Conservation (phyloP, 257 asterid genomes). For the Mentha longifolia region DNA sequence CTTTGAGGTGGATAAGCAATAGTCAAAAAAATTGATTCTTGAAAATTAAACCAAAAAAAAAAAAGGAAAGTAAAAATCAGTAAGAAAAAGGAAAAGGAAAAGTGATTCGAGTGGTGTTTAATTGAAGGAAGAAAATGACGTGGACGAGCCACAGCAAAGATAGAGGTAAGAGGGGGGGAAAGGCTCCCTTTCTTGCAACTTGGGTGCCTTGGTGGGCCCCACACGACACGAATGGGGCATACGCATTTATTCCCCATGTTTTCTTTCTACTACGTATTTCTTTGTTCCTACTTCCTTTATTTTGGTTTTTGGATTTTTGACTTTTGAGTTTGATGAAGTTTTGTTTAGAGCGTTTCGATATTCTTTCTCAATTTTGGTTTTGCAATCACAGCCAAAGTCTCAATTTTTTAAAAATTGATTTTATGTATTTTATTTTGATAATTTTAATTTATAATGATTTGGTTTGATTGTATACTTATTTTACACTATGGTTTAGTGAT, state of each 20-base stretch:
- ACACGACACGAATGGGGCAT: not conserved
- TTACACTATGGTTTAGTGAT: no score
- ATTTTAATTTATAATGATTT: no score
- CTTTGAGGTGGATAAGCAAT: conserved; percentile 1
- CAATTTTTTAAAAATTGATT: no score
- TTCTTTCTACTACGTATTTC: not conserved
- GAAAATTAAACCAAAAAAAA: not conserved
- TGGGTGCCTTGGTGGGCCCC: conserved; percentile 10
- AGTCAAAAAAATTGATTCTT: not conserved
- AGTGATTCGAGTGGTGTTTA: not conserved
- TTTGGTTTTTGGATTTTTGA: not conserved
- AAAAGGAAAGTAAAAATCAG: not conserved
- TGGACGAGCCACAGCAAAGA: conserved; percentile 29
- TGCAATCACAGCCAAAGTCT: no score
- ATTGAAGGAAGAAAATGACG: conserved; percentile 33
- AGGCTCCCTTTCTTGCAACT: conserved; percentile 24
- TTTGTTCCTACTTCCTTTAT: no score
- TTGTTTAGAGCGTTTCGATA: no score
- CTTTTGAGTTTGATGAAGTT: not conserved
- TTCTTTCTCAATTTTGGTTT: no score
- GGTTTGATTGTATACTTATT: no score
- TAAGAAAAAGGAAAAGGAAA: not conserved
- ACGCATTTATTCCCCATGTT: conserved; percentile 14
- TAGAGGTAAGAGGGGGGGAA: not conserved
- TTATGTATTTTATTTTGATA: no score